A percentile compares a stretch with the other conserved stretches of the same genome.
phyloP scores from a whole-genome alignment of 2,329 filamentous ascomycete species.

The Cladosporium phlei region DNA sequence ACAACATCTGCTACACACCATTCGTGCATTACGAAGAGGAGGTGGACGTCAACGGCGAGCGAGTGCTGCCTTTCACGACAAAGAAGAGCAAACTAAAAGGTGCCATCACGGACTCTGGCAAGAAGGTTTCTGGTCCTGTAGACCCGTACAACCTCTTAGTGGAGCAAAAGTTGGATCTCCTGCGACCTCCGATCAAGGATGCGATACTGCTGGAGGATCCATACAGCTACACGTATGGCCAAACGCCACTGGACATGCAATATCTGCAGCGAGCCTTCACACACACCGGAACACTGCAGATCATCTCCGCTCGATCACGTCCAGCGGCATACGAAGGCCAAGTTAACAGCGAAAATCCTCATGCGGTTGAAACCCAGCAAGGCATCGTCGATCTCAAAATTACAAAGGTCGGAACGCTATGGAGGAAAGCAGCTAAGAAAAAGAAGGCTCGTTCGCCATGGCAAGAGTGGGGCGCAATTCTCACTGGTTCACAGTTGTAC shows the following conservation, averaged over 20 bases:
- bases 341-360: constrained; percentile 21
- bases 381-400: constrained; percentile 97
- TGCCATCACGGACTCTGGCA: constrained; percentile 57
- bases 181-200: constrained; percentile 85
- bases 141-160: constrained; percentile 94
- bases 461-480: constrained; percentile 97
- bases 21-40: constrained; percentile 98
- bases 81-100: constrained; percentile 67
- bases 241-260: constrained; percentile 69
- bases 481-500: constrained; percentile 95
- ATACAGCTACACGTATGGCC: constrained; percentile 80
- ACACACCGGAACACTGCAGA: constrained; percentile 85
- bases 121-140: constrained; percentile 64
- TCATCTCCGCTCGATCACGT: constrained; percentile 86
- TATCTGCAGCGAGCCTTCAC: constrained; percentile 85
- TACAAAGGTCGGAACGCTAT: constrained; percentile 89
- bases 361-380: constrained; percentile 74
- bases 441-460: constrained; percentile 92
- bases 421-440: constrained; percentile 92
- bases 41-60: constrained; percentile 70
- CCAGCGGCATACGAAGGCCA: constrained; percentile 94
- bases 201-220: constrained; percentile 88
- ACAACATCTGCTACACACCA: constrained; percentile 96
- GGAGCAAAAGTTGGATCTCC: constrained; percentile 75
- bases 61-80: constrained; percentile 64